These are phyloP conservation scores for Candida easanensis DNA, from an alignment of 805 yeast genomes.

Conservation along the genomic window DNA sequence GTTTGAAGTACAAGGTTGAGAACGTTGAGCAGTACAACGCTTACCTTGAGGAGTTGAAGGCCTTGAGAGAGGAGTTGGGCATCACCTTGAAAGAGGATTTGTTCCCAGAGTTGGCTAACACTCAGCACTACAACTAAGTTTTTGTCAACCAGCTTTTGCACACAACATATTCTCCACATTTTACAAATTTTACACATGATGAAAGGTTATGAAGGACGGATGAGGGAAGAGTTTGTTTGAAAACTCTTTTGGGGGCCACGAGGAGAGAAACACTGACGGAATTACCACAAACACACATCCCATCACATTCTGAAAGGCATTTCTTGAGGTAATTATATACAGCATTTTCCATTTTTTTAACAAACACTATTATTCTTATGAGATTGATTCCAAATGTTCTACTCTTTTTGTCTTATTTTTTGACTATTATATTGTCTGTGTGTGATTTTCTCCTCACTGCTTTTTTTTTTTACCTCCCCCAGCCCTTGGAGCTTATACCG, in stretches of 20 bases:
- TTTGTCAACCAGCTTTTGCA: background rate
- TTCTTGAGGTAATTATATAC: constrained; percentile 1
- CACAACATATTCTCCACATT: background rate
- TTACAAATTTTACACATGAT: constrained; percentile 1
- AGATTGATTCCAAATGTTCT: background rate
- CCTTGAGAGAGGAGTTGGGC: constrained; percentile 87
- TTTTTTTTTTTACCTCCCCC: background rate
- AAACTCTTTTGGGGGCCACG: background rate
- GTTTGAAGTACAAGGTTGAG: constrained; percentile 93
- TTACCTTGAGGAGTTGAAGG: constrained; percentile 91
- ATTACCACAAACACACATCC: background rate
- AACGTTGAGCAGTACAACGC: constrained; percentile 92
- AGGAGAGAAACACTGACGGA: background rate
- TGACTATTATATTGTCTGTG: background rate
- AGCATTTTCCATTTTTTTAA: background rate
- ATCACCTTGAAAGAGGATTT: constrained; percentile 90
- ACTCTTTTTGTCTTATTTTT: background rate
- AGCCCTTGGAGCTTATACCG: background rate
- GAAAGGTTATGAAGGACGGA: constrained; percentile 4
- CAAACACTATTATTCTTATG: background rate
- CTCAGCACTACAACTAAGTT: constrained; percentile 24
- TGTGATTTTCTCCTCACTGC: background rate
- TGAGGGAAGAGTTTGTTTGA: background rate
- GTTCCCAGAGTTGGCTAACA: constrained; percentile 41
- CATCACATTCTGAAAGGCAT: background rate